These are phyloP conservation scores for Cercospora zeae-maydis DNA, from an alignment of 2,329 filamentous ascomycete species.

Conservation along the genomic window DNA sequence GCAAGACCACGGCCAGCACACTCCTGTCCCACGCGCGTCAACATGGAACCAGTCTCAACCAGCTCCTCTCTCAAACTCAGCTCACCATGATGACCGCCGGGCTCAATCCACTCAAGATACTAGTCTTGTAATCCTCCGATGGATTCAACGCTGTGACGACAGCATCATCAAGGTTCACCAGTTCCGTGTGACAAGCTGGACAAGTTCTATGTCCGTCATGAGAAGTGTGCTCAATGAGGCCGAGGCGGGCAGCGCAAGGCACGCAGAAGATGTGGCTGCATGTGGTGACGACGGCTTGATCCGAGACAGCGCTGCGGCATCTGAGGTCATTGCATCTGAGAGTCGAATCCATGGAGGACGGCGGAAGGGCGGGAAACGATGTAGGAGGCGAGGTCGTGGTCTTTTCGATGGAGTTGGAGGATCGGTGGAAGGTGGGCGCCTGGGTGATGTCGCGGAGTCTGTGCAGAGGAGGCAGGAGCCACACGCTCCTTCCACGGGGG, in stretches of 20 bases:
- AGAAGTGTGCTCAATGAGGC: slow-evolving; percentile 47
- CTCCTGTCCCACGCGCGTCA: slow-evolving; percentile 38
- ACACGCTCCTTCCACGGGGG: background rate
- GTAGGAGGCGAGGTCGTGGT: background rate
- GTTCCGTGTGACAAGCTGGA: slow-evolving; percentile 68
- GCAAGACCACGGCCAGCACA: slow-evolving; percentile 73
- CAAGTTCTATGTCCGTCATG: slow-evolving; percentile 56
- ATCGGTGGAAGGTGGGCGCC: background rate
- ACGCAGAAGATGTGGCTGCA: slow-evolving; percentile 91
- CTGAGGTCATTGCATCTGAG: slow-evolving; percentile 77
- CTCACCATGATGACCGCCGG: slow-evolving; percentile 71
- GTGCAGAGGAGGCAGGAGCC: background rate
- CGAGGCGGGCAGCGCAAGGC: slow-evolving; percentile 64
- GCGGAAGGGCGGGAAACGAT: background rate
- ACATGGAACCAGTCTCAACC: background rate
- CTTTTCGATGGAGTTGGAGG: background rate
- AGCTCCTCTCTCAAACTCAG: background rate
- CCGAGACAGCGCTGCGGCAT: slow-evolving; percentile 66
- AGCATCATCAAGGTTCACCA: slow-evolving; percentile 71
- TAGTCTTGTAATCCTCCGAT: slow-evolving; percentile 85
- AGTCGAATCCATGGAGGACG: slow-evolving; percentile 64
- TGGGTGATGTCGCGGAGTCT: background rate
- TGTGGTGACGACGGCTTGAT: slow-evolving; percentile 77
- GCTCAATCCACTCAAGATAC: slow-evolving; percentile 74
- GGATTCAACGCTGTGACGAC: slow-evolving; percentile 69